These are phyloP conservation scores for Pythium periplocum DNA, from an alignment of 352 stramenopile genomes.

Conservation along the genomic window DNA sequence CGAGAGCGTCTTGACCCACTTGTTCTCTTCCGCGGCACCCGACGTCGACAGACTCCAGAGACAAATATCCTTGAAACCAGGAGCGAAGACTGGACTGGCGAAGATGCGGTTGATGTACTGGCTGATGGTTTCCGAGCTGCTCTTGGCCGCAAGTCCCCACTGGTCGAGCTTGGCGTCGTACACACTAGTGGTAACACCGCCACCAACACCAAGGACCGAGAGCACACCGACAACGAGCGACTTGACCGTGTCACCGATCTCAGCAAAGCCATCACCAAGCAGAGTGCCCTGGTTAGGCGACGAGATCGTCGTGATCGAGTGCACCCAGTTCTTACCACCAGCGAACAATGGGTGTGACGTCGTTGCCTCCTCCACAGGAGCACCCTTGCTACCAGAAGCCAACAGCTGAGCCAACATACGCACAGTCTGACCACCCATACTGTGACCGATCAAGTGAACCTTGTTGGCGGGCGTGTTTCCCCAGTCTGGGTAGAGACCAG, in stretches of 20 bases:
- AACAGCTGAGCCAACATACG: slow-evolving; percentile 19
- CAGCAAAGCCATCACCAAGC: slow-evolving; percentile 35
- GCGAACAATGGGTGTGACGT: slow-evolving; percentile 3
- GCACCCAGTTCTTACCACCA: slow-evolving; percentile 7
- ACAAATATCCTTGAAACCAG: slow-evolving; percentile 33
- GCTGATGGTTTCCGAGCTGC: slow-evolving; percentile 17
- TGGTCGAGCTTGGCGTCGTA: slow-evolving; percentile 59
- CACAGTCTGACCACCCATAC: slow-evolving; percentile 23
- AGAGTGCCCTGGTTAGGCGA: slow-evolving; percentile 57
- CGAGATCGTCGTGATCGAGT: slow-evolving; percentile 48
- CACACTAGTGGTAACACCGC: slow-evolving; percentile 22
- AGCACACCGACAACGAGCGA: slow-evolving; percentile 30
- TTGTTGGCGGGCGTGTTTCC: slow-evolving; percentile 10
- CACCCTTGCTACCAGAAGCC: slow-evolving; percentile 23
- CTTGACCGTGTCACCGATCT: slow-evolving; percentile 35
- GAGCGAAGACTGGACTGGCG: slow-evolving; percentile 28
- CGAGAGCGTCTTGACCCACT: slow-evolving; percentile 42
- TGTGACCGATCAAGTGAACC: slow-evolving; percentile 19
- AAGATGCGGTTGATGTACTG: slow-evolving; percentile 38
- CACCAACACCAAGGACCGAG: slow-evolving; percentile 22
- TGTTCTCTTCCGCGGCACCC: slow-evolving; percentile 30
- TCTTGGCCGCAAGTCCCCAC: slow-evolving; percentile 33
- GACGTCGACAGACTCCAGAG: slow-evolving; percentile 32
- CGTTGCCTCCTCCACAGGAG: slow-evolving; percentile 14
- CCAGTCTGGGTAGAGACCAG: slow-evolving; percentile 20